Evolutionary conservation across 2,329 filamentous ascomycete genomes (phyloP).

Genomic region (Gaeumannomyces tritici): DNA sequence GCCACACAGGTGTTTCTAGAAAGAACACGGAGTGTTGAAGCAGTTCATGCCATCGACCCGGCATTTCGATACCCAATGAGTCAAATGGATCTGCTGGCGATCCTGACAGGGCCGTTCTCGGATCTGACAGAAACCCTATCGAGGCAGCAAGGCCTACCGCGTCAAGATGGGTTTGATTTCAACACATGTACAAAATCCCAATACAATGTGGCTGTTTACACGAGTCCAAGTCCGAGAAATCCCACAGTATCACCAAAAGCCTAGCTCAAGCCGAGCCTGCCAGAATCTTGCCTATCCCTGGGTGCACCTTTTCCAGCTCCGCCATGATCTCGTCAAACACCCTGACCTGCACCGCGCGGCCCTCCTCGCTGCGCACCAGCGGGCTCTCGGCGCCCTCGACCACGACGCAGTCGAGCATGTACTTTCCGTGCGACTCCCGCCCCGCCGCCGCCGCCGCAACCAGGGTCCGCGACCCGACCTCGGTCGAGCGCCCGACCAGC

Average conservation of each 20-base stretch:
- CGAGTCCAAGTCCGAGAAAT: too few relatives aligned
- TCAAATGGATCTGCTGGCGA: neutral
- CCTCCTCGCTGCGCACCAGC: slow-evolving; percentile 26
- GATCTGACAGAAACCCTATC: neutral
- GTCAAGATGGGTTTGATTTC: too few relatives aligned
- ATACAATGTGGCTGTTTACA: too few relatives aligned
- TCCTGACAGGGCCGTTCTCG: neutral
- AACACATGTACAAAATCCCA: too few relatives aligned
- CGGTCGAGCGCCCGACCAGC: slow-evolving; percentile 24
- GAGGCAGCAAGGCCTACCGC: neutral
- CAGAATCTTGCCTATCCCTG: slow-evolving; percentile 20
- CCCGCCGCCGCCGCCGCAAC: slow-evolving; percentile 25
- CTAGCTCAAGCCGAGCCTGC: neutral
- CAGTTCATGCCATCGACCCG: neutral
- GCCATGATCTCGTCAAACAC: slow-evolving; percentile 32
- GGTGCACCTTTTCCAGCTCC: slow-evolving; percentile 31
- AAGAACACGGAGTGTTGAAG: neutral
- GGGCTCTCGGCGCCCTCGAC: slow-evolving; percentile 12
- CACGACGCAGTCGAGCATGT: slow-evolving; percentile 24
- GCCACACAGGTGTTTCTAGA: too few relatives aligned
- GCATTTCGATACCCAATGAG: neutral
- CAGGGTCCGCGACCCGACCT: slow-evolving; percentile 29
- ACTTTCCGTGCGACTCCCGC: slow-evolving; percentile 28
- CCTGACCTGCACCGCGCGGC: slow-evolving; percentile 21
- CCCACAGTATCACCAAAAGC: too few relatives aligned